A percentile compares a stretch with the other conserved stretches of the same genome.
Conservation (phyloP, 805 yeast genomes). For the Maudiozyma bulderi region DNA sequence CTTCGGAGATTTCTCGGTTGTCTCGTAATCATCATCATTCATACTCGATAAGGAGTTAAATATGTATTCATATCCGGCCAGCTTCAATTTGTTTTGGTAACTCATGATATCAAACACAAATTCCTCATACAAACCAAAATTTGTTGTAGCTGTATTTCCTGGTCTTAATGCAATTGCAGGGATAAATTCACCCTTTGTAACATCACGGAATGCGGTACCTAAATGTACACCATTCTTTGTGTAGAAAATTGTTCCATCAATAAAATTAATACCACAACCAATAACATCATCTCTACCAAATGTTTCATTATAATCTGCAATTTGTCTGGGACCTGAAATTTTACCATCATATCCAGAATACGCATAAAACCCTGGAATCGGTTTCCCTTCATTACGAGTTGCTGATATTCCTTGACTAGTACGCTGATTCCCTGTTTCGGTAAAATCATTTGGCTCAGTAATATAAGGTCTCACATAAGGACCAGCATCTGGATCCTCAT, state of each 20-base stretch:
- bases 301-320: slow-evolving; percentile 15
- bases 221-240: slow-evolving; percentile 71
- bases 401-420: neutral
- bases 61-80: slow-evolving; percentile 25
- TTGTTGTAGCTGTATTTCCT: slow-evolving; percentile 28
- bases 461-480: neutral
- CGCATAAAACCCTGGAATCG: slow-evolving; percentile 15
- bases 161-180: slow-evolving; percentile 39
- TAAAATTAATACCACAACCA: slow-evolving; percentile 77
- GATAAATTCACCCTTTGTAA: slow-evolving; percentile 32
- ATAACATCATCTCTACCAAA: slow-evolving; percentile 55
- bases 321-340: slow-evolving; percentile 17
- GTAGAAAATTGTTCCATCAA: slow-evolving; percentile 52
- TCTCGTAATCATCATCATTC: neutral
- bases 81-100: slow-evolving; percentile 41
- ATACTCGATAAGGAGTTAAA: slow-evolving; percentile 25
- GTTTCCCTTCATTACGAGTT: neutral
- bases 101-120: slow-evolving; percentile 53
- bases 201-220: slow-evolving; percentile 45
- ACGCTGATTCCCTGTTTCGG: neutral
- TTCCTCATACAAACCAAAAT: slow-evolving; percentile 39
- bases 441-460: neutral
- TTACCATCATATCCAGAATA: slow-evolving; percentile 26
- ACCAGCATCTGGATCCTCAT: neutral
- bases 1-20: neutral